Base-by-base conservation (phyloP, 1,284 basidiomycete genomes). In the Leucoagaricus sp. region DNA sequence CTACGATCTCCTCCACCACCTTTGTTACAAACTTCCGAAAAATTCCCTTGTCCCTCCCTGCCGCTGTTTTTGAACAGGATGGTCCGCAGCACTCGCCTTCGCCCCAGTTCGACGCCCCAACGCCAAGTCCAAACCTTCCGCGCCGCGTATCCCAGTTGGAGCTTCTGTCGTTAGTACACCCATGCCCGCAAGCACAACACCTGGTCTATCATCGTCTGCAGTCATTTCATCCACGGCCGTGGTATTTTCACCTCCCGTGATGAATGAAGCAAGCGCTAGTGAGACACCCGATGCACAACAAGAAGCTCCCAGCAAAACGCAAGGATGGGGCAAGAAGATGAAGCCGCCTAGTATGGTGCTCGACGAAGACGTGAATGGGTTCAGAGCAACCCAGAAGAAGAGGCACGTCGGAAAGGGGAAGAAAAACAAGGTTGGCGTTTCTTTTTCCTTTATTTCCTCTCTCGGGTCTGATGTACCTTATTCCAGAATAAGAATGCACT, bases 281-380 rank as follows among this genome's bases (percentile, higher is more conserved):
- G 44, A 70, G 60, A 68, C 41, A 12, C 52, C 23, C 29, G 38
- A 31, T 52, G 52, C 52, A 2, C 64, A 61, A 60, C 65, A 33
- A 15, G 19, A n/a, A 17, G 13, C 51, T 58, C 65, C 54, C 25
- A 41, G 56, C 9, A 67, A 26, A 19, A 49, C 66, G 2, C 77
- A 84, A 63, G 85, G 85, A 63, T 92, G 90, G 91, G 87, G 87
- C 29, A 90, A 89, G 74, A 91, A 92, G 68, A 84, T 93, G 67
- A 92, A 92, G 64, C 90, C 91, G n/a, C 91, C 90, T 12, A 90
- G 89, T 0, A 93, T 93, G 90, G 75, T 93, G 21, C 79, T 93
- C 9, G 90, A 93, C 60, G 91, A 93, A 61, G 91, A 94, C 60
- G 78, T 94, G 59, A 94, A 94, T 58, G 92, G 92, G 0, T 94